phyloP scores from a whole-genome alignment of 306 rosid species.

The Oemleria cerasiformis region DNA sequence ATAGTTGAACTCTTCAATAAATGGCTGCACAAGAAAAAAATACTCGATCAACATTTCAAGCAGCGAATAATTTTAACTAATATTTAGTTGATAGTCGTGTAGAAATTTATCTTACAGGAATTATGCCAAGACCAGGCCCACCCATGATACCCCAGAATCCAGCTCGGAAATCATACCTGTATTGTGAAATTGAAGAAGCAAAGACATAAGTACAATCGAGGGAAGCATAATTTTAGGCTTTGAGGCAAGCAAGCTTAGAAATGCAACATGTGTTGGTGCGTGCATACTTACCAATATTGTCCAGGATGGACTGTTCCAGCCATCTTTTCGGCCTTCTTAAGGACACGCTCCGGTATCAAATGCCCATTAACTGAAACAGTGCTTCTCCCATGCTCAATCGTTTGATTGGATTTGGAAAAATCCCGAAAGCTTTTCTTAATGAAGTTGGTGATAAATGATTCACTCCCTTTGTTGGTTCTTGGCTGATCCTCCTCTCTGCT shows the following conservation, averaged over 20 bases:
- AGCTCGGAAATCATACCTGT: slow-evolving; percentile 86
- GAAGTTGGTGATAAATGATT: slow-evolving; percentile 69
- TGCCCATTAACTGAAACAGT: slow-evolving; percentile 72
- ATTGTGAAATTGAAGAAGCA: slow-evolving; percentile 26
- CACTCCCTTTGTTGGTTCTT: slow-evolving; percentile 60
- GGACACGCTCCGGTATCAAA: slow-evolving; percentile 49
- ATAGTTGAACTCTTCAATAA: slow-evolving; percentile 76
- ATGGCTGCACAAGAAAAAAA: slow-evolving; percentile 66
- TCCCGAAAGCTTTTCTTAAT: slow-evolving; percentile 79
- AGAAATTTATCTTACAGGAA: slow-evolving; percentile 59
- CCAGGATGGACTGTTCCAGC: slow-evolving; percentile 93
- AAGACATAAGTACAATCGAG: slow-evolving; percentile 16
- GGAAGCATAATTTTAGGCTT: slow-evolving; percentile 2
- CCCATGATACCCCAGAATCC: slow-evolving; percentile 98
- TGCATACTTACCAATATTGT: slow-evolving; percentile 70
- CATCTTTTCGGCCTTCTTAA: slow-evolving; percentile 88
- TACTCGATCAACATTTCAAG: slow-evolving; percentile 14
- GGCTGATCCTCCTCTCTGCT: slow-evolving; percentile 62
- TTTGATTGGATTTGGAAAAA: slow-evolving; percentile 52
- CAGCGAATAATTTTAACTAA: slow-evolving; percentile 11
- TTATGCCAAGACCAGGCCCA: slow-evolving; percentile 91
- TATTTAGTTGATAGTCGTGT: neutral
- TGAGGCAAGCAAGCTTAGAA: slow-evolving; percentile 4
- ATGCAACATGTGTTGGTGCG: slow-evolving; percentile 5
- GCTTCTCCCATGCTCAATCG: slow-evolving; percentile 46